These are phyloP conservation scores for Sphagnurus paluster DNA, from an alignment of 1,284 basidiomycete genomes.

Conservation along the genomic window DNA sequence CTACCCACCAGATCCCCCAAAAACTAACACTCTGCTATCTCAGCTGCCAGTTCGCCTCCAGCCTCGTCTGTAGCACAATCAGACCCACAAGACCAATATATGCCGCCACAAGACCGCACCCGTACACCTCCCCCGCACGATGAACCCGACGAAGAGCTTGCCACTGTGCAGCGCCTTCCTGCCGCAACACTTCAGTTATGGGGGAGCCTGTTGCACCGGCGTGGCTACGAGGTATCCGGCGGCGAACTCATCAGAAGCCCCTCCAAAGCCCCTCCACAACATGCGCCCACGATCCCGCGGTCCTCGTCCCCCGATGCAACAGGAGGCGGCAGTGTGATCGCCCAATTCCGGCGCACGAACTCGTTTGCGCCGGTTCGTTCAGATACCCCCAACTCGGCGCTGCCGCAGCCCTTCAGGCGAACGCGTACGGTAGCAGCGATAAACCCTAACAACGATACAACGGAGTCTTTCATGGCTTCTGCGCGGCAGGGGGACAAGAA, in stretches of 20 bases:
- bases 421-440: constrained; percentile 27
- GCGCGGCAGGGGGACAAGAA: constrained; percentile 8
- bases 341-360: constrained; percentile 54
- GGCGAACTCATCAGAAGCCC: constrained; percentile 58
- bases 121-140: too few relatives aligned
- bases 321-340: constrained; percentile 46
- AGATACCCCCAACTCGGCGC: constrained; percentile 19
- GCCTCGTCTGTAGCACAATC: constrained; percentile 26
- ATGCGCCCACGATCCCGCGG: constrained; percentile 3
- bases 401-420: constrained; percentile 51
- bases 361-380: constrained; percentile 50
- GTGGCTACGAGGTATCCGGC: constrained; percentile 60
- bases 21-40: background rate
- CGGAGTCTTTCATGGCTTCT: constrained; percentile 19
- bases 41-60: constrained; percentile 23
- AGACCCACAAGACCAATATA: too few relatives aligned
- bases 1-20: background rate
- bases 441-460: background rate
- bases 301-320: constrained; percentile 19
- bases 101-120: too few relatives aligned
- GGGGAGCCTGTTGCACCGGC: constrained; percentile 60
- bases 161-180: constrained; percentile 53
- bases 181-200: constrained; percentile 64
- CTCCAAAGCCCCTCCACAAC: constrained; percentile 42
- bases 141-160: constrained; percentile 58